Evolutionary conservation across 73 alveolate species (phyloP).

Genomic region (Symbiodinium pilosum): DNA sequence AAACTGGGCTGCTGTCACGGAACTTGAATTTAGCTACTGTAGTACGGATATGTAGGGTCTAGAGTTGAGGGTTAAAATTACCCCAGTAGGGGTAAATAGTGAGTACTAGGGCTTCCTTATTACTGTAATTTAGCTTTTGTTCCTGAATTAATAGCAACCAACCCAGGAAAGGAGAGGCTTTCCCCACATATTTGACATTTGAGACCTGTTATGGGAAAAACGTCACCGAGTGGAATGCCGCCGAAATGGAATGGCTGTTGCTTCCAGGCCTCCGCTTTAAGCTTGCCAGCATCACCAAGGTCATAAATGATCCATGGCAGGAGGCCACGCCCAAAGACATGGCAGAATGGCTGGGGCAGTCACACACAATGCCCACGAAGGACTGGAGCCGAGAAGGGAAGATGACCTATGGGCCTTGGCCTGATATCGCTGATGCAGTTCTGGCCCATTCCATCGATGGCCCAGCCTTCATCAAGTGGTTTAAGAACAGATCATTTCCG

Average conservation of each 20-base stretch:
- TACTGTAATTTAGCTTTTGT: no score
- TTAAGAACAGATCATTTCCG: not conserved
- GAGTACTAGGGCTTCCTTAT: no score
- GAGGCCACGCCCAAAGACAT: not conserved
- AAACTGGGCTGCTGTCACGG: no score
- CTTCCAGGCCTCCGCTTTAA: not conserved
- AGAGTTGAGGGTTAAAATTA: no score
- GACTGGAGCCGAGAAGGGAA: not conserved
- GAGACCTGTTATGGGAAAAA: not conserved
- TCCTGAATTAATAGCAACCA: no score
- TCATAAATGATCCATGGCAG: not conserved
- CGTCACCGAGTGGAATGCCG: not conserved
- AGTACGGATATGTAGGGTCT: no score
- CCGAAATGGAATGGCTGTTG: not conserved
- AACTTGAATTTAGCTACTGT: no score
- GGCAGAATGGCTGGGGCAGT: not conserved
- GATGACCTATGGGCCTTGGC: not conserved
- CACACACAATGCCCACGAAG: not conserved
- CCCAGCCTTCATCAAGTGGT: not conserved
- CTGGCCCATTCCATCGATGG: constrained; percentile 10
- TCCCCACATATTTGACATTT: not conserved
- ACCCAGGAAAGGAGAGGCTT: not conserved
- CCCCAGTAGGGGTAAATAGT: no score
- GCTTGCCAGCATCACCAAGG: not conserved
- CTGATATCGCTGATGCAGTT: not conserved